Percentiles rank a stretch among this genome's conserved stretches.
These are phyloP conservation scores for Aspergillus bridgeri DNA, from an alignment of 495 filamentous ascomycete genomes.

Conservation along the genomic window DNA sequence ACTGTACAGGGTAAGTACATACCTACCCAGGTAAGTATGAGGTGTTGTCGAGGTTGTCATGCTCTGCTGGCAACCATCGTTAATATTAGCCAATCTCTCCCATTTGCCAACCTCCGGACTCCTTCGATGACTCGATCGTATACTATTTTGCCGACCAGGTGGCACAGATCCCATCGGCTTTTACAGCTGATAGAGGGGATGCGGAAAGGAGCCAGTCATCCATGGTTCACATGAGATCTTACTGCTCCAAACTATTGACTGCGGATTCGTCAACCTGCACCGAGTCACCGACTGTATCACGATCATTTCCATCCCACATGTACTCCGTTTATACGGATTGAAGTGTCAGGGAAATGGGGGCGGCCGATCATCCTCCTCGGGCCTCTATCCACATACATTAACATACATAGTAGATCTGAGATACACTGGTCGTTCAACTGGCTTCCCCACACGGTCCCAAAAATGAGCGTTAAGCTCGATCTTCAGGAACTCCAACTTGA, in stretches of 20 bases:
- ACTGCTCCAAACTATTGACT: neutral
- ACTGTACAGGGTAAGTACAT: neutral
- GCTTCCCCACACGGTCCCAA: conserved; percentile 11
- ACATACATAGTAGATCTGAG: neutral
- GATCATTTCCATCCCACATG: too few species aligned
- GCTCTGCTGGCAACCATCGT: too few species aligned
- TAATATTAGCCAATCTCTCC: too few species aligned
- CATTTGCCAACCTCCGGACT: too few species aligned
- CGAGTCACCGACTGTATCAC: too few species aligned
- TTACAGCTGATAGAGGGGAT: neutral
- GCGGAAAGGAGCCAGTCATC: neutral
- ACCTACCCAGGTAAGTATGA: too few species aligned
- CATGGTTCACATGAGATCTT: neutral
- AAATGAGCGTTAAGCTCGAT: conserved; percentile 3
- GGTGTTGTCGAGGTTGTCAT: too few species aligned
- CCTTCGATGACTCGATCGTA: neutral
- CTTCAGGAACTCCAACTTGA: conserved; percentile 5
- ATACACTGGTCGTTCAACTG: neutral
- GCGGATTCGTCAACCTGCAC: neutral
- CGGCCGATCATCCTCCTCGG: neutral
- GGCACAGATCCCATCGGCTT: neutral
- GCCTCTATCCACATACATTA: neutral
- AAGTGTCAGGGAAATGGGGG: neutral
- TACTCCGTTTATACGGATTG: too few species aligned
- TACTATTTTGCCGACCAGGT: neutral